Evolutionary conservation across 2,329 filamentous ascomycete species (phyloP).

Genomic region (Ophidiomyces ophidiicola): DNA sequence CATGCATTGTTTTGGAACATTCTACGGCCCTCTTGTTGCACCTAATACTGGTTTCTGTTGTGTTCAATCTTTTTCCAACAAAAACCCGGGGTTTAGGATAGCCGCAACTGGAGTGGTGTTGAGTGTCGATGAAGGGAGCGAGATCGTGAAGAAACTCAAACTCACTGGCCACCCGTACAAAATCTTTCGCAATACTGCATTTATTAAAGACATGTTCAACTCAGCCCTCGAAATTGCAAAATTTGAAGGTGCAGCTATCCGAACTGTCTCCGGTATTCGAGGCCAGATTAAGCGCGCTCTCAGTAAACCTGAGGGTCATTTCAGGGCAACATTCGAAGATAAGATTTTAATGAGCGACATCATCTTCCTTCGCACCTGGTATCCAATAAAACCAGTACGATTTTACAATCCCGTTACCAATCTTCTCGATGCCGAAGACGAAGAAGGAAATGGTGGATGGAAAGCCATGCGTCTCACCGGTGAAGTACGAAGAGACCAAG

Average conservation of each 20-base stretch:
- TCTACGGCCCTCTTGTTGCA: constrained; percentile 88
- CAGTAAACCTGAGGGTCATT: constrained; percentile 85
- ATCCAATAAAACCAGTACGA: constrained; percentile 82
- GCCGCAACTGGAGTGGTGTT: constrained; percentile 88
- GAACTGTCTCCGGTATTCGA: constrained; percentile 87
- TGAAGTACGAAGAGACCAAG: constrained; percentile 67
- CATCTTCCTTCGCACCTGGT: constrained; percentile 93
- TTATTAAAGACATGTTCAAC: constrained; percentile 98
- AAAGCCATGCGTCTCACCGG: constrained; percentile 88
- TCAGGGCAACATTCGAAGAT: constrained; percentile 95
- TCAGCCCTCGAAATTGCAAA: constrained; percentile 89
- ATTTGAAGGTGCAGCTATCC: constrained; percentile 91
- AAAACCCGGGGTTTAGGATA: constrained; percentile 81
- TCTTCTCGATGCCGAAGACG: constrained; percentile 51
- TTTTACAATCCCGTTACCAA: constrained; percentile 98
- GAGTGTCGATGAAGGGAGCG: constrained; percentile 85
- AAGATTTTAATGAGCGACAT: constrained; percentile 96
- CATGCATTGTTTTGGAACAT: constrained; percentile 95
- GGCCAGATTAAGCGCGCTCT: constrained; percentile 96
- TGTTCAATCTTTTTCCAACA: constrained; percentile 75
- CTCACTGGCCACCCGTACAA: constrained; percentile 88
- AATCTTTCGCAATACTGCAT: constrained; percentile 98
- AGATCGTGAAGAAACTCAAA: constrained; percentile 99
- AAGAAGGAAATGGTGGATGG: constrained; percentile 45
- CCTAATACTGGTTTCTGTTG: constrained; percentile 94